Base-by-base conservation (phyloP, 345 rosid species). In the Gossypium australe region DNA sequence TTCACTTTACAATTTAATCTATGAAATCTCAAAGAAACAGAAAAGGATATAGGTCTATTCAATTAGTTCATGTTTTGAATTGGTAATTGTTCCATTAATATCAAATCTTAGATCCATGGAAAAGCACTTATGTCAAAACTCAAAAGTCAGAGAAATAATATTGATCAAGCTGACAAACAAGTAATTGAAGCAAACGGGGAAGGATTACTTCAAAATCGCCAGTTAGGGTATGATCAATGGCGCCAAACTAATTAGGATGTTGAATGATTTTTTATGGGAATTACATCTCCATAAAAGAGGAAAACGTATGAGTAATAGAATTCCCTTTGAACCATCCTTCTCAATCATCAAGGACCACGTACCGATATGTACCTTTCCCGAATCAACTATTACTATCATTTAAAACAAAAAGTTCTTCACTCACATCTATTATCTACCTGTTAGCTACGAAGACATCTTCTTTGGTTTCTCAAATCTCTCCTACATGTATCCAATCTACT, bases 1-100 rank as follows among this genome's bases (percentile, higher is more conserved):
- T 49, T 22, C 43, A 22, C 75, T 47, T 73, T 70, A 69, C 17
- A 53, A 27, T 73, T 22, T 61, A 63, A 67, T 45, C 45, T 18
- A 0, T 24, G 52, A 72, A 76, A 72, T 47, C 48, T 64, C 49
- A 41, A 7, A 5, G 16, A 52, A 45, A 52, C 17, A 2, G 17
- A 29, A 9, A 58, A 25, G 13, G 55, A 20, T 22, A 13, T 49
- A 41, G 2, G 1, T 47, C 0, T 22, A 45, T 2, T 7, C 47
- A 63, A 14, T 34, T 16, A 63, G 12, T 34, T 34, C 7, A 6
- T 7, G 16, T 63, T 63, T 47, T 63, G 67, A 34, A 34, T 34
- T 4, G 16, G 43, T 16, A 60, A 60, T 11, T 45, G 56, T 51
- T 51, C 56, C 7, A 51, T 13, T 51, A n/a, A n/a, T n/a, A 1